Evolutionary conservation across 164 flowering plant genomes (phyloP).

Genomic region (Berberis vulgaris): DNA sequence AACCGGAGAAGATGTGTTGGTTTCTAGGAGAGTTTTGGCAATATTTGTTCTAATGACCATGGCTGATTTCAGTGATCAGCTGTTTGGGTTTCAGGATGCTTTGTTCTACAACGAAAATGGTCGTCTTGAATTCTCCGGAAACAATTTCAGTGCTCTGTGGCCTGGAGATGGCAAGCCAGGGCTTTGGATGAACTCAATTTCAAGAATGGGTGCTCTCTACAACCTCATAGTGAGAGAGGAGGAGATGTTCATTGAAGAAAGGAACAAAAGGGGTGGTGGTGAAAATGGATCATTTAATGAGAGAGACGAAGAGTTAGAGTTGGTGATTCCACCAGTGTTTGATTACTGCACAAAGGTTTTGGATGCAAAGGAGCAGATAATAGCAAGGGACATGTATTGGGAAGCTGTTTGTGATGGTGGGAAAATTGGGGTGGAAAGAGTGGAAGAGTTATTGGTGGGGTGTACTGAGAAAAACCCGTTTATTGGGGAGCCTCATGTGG

Average conservation of each 20-base stretch:
- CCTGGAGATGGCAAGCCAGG: constrained; percentile 96
- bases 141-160: constrained; percentile 48
- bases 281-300: background rate
- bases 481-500: constrained; percentile 80
- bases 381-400: constrained; percentile 82
- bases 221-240: constrained; percentile 65
- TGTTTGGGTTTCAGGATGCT: constrained; percentile 71
- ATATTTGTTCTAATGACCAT: constrained; percentile 72
- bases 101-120: constrained; percentile 66
- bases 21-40: constrained; percentile 66
- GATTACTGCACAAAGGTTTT: constrained; percentile 54
- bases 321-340: constrained; percentile 77
- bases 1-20: constrained; percentile 60
- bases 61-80: constrained; percentile 91
- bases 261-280: constrained; percentile 24
- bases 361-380: constrained; percentile 53
- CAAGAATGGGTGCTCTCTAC: constrained; percentile 80
- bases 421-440: constrained; percentile 29
- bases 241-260: constrained; percentile 41
- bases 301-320: constrained; percentile 64
- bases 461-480: constrained; percentile 76
- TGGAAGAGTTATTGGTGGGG: constrained; percentile 48
- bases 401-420: constrained; percentile 50
- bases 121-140: constrained; percentile 57
- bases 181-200: constrained; percentile 75